Evolutionary conservation across 805 yeast genomes (phyloP).

Genomic region (Myxozyma vanderwaltii): DNA sequence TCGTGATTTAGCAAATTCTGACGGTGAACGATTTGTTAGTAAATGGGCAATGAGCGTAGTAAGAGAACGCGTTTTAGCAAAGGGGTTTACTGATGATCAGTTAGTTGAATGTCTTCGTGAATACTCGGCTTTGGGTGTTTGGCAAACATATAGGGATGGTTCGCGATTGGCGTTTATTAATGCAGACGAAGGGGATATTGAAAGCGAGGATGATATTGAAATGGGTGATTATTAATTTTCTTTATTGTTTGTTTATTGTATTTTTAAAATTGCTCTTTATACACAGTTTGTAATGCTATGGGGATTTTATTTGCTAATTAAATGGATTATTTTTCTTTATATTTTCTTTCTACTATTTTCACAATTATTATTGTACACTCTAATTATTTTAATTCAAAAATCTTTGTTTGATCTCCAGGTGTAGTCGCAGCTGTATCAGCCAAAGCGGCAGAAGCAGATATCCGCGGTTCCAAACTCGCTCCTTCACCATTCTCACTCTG

Average conservation of each 20-base stretch:
- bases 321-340: background rate
- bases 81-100: conserved; percentile 82
- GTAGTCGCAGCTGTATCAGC: background rate
- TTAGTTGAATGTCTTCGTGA: conserved; percentile 73
- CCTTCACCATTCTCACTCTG: background rate
- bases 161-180: conserved; percentile 29
- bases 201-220: conserved; percentile 14
- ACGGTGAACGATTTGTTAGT: conserved; percentile 43
- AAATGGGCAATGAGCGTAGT: conserved; percentile 53
- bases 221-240: conserved; percentile 4
- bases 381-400: conserved; percentile 1
- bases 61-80: conserved; percentile 66
- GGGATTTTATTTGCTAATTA: background rate
- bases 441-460: conserved; percentile 9
- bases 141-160: conserved; percentile 46
- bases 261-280: background rate
- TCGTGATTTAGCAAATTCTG: conserved; percentile 55
- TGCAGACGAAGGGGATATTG: conserved; percentile 23
- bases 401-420: conserved; percentile 5
- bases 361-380: too few species aligned
- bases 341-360: too few species aligned
- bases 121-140: conserved; percentile 69
- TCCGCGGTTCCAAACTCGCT: conserved; percentile 3
- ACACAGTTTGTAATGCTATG: conserved; percentile 1
- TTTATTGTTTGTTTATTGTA: background rate